phyloP scores from a whole-genome alignment of 345 rosid genomes.

The Theobroma cacao region DNA sequence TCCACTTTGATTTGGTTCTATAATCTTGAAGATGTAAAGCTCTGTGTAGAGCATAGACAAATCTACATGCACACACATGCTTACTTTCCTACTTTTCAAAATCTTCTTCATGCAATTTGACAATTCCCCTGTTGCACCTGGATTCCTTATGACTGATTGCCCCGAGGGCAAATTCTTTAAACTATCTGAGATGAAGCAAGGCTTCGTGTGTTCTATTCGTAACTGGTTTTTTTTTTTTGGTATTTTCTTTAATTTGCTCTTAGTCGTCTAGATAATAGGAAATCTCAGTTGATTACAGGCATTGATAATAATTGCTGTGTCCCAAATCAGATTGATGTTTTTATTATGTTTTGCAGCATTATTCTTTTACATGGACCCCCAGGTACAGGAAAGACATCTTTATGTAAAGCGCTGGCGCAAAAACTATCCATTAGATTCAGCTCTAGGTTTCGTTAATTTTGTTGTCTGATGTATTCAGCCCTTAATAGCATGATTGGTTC shows the following conservation, averaged over 20 bases:
- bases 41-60: neutral
- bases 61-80: neutral
- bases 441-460: conserved; percentile 50
- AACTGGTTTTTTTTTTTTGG: neutral
- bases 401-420: conserved; percentile 97
- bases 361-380: conserved; percentile 98
- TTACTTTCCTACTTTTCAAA: neutral
- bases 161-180: neutral
- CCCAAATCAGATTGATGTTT: neutral
- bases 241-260: neutral
- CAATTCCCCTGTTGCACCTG: neutral
- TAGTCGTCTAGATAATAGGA: neutral
- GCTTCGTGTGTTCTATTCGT: neutral
- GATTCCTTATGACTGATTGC: neutral
- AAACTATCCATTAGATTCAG: conserved; percentile 84
- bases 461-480: neutral
- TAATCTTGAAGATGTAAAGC: neutral
- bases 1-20: neutral
- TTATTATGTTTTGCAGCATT: conserved; percentile 52
- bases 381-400: conserved; percentile 96
- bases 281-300: neutral
- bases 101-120: conserved; percentile 2
- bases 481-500: neutral
- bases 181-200: neutral
- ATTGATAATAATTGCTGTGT: neutral